Conservation (phyloP, 805 yeast species). For the Candida nemodendra region DNA sequence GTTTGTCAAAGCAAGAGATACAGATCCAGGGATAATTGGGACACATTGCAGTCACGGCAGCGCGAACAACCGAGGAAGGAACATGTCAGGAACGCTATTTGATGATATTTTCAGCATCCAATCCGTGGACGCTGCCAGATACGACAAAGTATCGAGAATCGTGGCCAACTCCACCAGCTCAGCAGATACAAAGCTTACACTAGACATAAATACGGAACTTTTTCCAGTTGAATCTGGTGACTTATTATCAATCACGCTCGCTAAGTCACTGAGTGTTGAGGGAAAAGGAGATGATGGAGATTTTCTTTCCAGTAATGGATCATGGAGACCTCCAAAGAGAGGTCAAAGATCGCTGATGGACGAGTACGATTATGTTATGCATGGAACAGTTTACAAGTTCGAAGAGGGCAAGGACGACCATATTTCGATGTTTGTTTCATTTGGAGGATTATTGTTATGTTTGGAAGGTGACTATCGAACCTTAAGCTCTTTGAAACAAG, state of each 20-base stretch:
- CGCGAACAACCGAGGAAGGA: background rate
- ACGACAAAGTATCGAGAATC: constrained; percentile 87
- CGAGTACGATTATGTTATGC: constrained; percentile 97
- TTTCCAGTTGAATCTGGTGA: constrained; percentile 80
- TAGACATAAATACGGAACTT: constrained; percentile 88
- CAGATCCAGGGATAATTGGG: too few species aligned
- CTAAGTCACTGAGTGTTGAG: constrained; percentile 65
- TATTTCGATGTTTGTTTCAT: constrained; percentile 88
- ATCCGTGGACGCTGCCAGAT: constrained; percentile 82
- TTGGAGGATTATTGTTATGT: constrained; percentile 92
- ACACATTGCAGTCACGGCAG: too few species aligned
- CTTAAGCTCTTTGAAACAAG: constrained; percentile 86
- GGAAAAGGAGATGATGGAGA: constrained; percentile 46
- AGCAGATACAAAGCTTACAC: constrained; percentile 73
- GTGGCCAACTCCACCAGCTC: constrained; percentile 85
- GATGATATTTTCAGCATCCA: constrained; percentile 90
- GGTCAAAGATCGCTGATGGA: constrained; percentile 88
- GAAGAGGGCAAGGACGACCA: constrained; percentile 73
- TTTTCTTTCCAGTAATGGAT: constrained; percentile 49
- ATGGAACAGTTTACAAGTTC: constrained; percentile 95
- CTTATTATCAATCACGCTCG: constrained; percentile 80
- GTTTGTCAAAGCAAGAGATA: too few species aligned
- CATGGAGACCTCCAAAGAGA: constrained; percentile 82
- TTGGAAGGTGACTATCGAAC: constrained; percentile 93
- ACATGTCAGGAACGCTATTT: constrained; percentile 74